Evolutionary conservation across 1,139 yeast genomes (phyloP).

Genomic region (Protomyces arabidopsidicola): DNA sequence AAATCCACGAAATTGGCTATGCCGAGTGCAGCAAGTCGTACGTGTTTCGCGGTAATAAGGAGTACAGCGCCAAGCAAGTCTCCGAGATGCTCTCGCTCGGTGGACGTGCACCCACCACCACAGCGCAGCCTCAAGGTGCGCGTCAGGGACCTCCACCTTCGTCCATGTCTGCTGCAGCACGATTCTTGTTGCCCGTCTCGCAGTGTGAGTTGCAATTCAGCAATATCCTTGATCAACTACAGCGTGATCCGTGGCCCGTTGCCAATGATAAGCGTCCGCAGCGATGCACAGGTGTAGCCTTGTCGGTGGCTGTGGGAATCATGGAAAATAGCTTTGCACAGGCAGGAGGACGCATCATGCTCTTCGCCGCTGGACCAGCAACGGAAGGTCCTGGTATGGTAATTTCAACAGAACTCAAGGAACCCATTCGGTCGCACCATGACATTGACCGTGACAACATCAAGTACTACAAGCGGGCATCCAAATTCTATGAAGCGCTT

Average conservation of each 20-base stretch:
- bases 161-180: constrained; percentile 47
- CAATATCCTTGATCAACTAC: constrained; percentile 69
- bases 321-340: constrained; percentile 84
- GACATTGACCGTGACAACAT: constrained; percentile 89
- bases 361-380: constrained; percentile 93
- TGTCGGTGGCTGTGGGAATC: constrained; percentile 75
- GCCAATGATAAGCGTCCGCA: constrained; percentile 82
- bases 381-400: constrained; percentile 94
- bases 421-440: constrained; percentile 94
- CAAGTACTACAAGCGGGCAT: constrained; percentile 86
- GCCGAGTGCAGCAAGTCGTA: constrained; percentile 71
- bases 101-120: constrained; percentile 39
- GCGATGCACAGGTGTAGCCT: constrained; percentile 90
- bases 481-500: constrained; percentile 72
- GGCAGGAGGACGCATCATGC: constrained; percentile 82
- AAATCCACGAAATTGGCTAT: constrained; percentile 85
- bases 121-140: constrained; percentile 40
- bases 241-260: constrained; percentile 88
- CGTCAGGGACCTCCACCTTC: constrained; percentile 34
- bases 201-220: constrained; percentile 85
- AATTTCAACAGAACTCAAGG: constrained; percentile 85
- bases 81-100: constrained; percentile 65
- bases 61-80: constrained; percentile 70
- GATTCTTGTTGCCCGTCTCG: constrained; percentile 81
- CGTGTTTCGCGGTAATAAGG: constrained; percentile 91